phyloP scores from a whole-genome alignment of 768 basidiomycete species.

The Lepiota subincarnata region DNA sequence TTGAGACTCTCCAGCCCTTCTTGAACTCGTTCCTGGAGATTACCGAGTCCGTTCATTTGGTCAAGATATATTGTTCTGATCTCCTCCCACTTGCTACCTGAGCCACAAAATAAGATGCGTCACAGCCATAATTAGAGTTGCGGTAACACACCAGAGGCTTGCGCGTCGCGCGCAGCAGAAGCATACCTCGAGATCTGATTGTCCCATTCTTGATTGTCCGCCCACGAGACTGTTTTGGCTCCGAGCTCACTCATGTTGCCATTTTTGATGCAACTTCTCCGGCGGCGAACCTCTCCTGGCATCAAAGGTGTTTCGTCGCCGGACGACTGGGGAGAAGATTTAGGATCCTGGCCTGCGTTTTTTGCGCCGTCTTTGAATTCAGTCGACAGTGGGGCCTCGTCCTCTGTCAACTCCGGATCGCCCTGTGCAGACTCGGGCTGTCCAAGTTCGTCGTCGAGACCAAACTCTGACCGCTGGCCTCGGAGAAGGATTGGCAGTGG shows the following conservation, averaged over 20 bases:
- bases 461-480: conserved; percentile 28
- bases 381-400: conserved; percentile 6
- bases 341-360: background rate
- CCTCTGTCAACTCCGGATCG: conserved; percentile 4
- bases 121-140: background rate
- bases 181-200: conserved; percentile 50
- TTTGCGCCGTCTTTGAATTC: background rate
- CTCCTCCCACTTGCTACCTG: conserved; percentile 57
- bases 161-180: conserved; percentile 34
- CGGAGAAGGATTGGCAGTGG: conserved; percentile 39
- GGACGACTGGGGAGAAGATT: conserved; percentile 5
- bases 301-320: conserved; percentile 6
- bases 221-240: conserved; percentile 71
- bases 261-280: conserved; percentile 65
- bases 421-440: conserved; percentile 9
- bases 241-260: conserved; percentile 46
- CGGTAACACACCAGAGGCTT: conserved; percentile 29
- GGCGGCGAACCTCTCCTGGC: conserved; percentile 31
- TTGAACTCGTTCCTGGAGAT: conserved; percentile 50
- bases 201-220: conserved; percentile 60
- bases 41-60: conserved; percentile 57
- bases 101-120: background rate
- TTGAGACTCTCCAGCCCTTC: conserved; percentile 39
- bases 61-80: conserved; percentile 54
- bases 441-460: conserved; percentile 17